These are phyloP conservation scores for Capsella bursapastoris DNA, from an alignment of 345 rosid genomes.

Conservation along the genomic window DNA sequence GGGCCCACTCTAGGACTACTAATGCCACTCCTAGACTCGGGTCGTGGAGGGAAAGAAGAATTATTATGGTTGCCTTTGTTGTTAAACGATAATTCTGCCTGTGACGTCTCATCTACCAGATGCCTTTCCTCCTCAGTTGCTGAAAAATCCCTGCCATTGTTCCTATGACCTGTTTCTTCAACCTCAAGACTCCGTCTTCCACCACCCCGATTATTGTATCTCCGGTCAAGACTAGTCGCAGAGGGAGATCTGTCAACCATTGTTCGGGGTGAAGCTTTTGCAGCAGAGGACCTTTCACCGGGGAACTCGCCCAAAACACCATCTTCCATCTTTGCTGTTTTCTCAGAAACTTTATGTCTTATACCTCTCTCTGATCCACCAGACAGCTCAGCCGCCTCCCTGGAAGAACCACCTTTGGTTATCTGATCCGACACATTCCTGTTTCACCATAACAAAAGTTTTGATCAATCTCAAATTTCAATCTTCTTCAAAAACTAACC, in stretches of 20 bases:
- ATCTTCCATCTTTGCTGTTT: conserved; percentile 63
- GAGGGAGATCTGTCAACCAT: conserved; percentile 83
- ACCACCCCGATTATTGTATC: conserved; percentile 58
- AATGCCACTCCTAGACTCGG: conserved; percentile 66
- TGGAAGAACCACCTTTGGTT: conserved; percentile 59
- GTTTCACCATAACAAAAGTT: conserved; percentile 36
- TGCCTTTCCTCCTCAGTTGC: conserved; percentile 69
- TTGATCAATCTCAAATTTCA: conserved; percentile 19
- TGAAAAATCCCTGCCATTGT: conserved; percentile 53
- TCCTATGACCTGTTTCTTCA: conserved; percentile 77
- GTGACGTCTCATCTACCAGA: conserved; percentile 62
- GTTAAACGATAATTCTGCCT: conserved; percentile 62
- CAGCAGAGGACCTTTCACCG: conserved; percentile 66
- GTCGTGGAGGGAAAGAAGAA: conserved; percentile 63
- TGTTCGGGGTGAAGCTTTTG: conserved; percentile 79
- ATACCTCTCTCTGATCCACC: conserved; percentile 66
- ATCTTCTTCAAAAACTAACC: conserved; percentile 29
- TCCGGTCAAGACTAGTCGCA: conserved; percentile 75
- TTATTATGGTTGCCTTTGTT: conserved; percentile 61
- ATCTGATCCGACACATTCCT: conserved; percentile 64
- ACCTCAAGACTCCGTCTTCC: conserved; percentile 66
- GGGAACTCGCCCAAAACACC: conserved; percentile 65
- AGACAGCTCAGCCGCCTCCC: conserved; percentile 56
- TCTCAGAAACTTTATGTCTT: conserved; percentile 66
- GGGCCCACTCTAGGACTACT: conserved; percentile 73